These are phyloP conservation scores for Juglanconis oblonga DNA, from an alignment of 2,329 filamentous ascomycete genomes.

Conservation along the genomic window DNA sequence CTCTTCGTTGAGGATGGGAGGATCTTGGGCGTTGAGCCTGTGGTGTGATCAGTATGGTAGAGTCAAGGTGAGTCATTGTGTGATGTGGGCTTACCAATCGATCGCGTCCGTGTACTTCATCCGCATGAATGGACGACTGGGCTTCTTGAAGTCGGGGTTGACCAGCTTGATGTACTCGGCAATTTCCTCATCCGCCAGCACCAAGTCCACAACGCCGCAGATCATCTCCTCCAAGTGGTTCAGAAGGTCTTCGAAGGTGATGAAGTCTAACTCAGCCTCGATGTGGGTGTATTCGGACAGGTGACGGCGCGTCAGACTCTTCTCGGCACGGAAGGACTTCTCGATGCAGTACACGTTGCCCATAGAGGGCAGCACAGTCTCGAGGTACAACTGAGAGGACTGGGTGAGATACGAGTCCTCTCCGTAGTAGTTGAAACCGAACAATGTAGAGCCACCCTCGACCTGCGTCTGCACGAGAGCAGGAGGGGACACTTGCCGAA, in stretches of 20 bases:
- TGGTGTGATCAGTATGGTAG: constrained; percentile 33
- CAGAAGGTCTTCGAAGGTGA: constrained; percentile 86
- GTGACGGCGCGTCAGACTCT: constrained; percentile 90
- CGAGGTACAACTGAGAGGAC: constrained; percentile 94
- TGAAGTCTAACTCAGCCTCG: constrained; percentile 94
- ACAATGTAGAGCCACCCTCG: constrained; percentile 88
- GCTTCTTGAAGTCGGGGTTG: constrained; percentile 86
- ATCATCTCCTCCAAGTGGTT: constrained; percentile 82
- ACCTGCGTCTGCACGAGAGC: constrained; percentile 94
- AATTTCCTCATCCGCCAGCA: constrained; percentile 70
- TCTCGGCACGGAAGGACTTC: constrained; percentile 98
- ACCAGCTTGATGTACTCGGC: constrained; percentile 75
- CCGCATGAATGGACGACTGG: constrained; percentile 82
- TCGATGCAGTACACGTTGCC: constrained; percentile 98
- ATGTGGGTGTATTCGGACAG: constrained; percentile 96
- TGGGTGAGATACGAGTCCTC: constrained; percentile 92
- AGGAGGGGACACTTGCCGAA: constrained; percentile 83
- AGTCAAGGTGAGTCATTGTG: background rate
- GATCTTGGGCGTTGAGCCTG: constrained; percentile 84
- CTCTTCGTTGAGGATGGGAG: constrained; percentile 83
- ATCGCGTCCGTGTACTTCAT: constrained; percentile 71
- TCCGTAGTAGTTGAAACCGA: constrained; percentile 63
- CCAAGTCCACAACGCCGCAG: constrained; percentile 78
- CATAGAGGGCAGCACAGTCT: constrained; percentile 85
- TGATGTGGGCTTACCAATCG: constrained; percentile 14